Conservation (phyloP, 1,139 yeast genomes). For the Saccharomyces hybrid region DNA sequence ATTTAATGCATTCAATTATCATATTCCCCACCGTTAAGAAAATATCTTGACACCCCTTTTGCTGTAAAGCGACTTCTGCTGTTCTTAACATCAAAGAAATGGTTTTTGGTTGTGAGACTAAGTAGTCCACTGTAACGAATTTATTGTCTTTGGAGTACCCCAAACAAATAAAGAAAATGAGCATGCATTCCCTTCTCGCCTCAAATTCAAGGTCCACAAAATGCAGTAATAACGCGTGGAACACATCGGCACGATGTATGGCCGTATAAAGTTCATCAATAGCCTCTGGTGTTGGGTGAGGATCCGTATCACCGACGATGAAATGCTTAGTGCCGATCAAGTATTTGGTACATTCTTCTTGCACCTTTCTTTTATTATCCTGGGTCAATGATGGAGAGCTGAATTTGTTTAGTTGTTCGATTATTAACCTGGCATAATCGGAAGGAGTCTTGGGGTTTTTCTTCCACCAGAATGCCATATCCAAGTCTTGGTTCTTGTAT, state of each 20-base stretch:
- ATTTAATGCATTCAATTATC: conserved; percentile 76
- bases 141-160: conserved; percentile 72
- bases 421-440: conserved; percentile 68
- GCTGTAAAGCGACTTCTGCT: conserved; percentile 46
- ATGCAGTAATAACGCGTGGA: conserved; percentile 51
- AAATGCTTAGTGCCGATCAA: conserved; percentile 60
- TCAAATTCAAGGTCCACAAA: conserved; percentile 73
- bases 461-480: conserved; percentile 84
- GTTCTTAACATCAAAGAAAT: conserved; percentile 56
- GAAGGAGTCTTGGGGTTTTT: conserved; percentile 88
- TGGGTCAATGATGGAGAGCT: conserved; percentile 22
- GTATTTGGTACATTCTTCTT: conserved; percentile 70
- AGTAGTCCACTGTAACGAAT: conserved; percentile 81
- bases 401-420: conserved; percentile 63
- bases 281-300: conserved; percentile 68
- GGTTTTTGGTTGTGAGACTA: conserved; percentile 59
- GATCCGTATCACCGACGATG: conserved; percentile 63
- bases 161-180: conserved; percentile 65
- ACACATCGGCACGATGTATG: conserved; percentile 48
- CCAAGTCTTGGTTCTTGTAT: conserved; percentile 26
- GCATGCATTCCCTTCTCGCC: conserved; percentile 74
- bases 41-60: conserved; percentile 38
- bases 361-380: conserved; percentile 50
- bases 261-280: conserved; percentile 43
- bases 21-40: conserved; percentile 74